Percentiles rank a stretch among this genome's conserved stretches.
phyloP scores from a whole-genome alignment of 2,329 filamentous ascomycete species.

The Pseudogymnoascus sp. region DNA sequence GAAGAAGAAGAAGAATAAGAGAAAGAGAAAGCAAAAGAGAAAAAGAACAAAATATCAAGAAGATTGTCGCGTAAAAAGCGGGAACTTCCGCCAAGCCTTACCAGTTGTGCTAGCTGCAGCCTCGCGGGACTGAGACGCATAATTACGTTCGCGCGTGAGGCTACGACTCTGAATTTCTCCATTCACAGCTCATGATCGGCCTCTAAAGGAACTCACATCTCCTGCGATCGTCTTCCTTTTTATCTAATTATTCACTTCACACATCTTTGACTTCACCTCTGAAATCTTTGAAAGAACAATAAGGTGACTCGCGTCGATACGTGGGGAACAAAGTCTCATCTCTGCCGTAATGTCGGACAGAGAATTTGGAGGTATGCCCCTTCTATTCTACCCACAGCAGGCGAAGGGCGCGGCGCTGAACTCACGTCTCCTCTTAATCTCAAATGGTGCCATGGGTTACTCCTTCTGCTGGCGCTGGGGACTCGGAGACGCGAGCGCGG shows the following conservation, averaged over 20 bases:
- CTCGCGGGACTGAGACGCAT: background rate
- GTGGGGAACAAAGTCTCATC: slow-evolving; percentile 5
- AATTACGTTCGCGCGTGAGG: slow-evolving; percentile 5
- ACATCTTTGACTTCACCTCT: background rate
- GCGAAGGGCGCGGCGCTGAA: background rate
- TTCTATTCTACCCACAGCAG: background rate
- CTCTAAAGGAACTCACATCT: background rate
- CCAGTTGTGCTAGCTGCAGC: slow-evolving; percentile 4
- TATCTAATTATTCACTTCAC: background rate
- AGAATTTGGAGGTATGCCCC: slow-evolving; percentile 54
- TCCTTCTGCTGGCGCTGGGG: background rate
- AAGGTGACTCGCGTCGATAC: slow-evolving; percentile 3
- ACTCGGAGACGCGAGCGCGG: background rate
- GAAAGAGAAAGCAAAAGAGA: background rate
- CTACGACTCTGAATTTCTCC: slow-evolving; percentile 1
- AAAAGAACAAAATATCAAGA: slow-evolving; percentile 5
- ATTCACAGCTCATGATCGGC: background rate
- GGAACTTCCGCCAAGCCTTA: slow-evolving; percentile 4
- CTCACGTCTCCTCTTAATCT: background rate
- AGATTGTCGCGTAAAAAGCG: slow-evolving; percentile 6
- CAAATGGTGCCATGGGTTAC: background rate
- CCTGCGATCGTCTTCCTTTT: background rate
- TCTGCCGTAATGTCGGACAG: slow-evolving; percentile 51
- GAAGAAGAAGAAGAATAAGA: background rate
- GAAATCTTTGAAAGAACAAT: background rate